These are phyloP conservation scores for Venturia effusa DNA, from an alignment of 2,329 filamentous ascomycete genomes.

Conservation along the genomic window DNA sequence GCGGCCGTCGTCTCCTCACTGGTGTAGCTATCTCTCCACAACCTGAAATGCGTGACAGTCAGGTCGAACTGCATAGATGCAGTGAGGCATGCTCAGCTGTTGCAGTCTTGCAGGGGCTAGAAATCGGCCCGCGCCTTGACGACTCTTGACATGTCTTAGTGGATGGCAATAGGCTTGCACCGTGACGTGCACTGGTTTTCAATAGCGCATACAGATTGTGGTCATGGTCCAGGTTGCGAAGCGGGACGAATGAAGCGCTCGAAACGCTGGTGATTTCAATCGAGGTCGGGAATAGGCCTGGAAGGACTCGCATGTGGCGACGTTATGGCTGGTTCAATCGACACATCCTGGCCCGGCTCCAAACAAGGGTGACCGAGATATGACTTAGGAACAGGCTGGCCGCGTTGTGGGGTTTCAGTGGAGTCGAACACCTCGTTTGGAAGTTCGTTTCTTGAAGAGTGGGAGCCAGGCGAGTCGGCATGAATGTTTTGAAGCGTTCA, in stretches of 20 bases:
- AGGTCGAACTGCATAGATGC: not conserved
- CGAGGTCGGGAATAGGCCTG: not conserved
- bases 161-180: too few relatives aligned
- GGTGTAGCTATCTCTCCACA: too few relatives aligned
- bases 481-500: not conserved
- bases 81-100: not conserved
- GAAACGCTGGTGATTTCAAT: not conserved
- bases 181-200: not conserved
- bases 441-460: not conserved
- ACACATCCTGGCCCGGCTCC: not conserved
- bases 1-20: too few relatives aligned
- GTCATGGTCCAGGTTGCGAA: too few relatives aligned
- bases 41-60: too few relatives aligned
- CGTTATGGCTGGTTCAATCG: not conserved
- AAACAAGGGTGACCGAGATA: not conserved
- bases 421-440: not conserved
- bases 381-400: not conserved
- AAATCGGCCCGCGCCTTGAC: too few relatives aligned
- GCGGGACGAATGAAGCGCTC: not conserved
- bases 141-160: too few relatives aligned
- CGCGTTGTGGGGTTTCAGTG: too few relatives aligned
- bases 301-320: not conserved
- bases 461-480: not conserved
- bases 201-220: not conserved
- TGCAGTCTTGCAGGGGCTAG: too few relatives aligned